Conservation (phyloP, 805 yeast species). For the Yamadazyma ubonensis region DNA sequence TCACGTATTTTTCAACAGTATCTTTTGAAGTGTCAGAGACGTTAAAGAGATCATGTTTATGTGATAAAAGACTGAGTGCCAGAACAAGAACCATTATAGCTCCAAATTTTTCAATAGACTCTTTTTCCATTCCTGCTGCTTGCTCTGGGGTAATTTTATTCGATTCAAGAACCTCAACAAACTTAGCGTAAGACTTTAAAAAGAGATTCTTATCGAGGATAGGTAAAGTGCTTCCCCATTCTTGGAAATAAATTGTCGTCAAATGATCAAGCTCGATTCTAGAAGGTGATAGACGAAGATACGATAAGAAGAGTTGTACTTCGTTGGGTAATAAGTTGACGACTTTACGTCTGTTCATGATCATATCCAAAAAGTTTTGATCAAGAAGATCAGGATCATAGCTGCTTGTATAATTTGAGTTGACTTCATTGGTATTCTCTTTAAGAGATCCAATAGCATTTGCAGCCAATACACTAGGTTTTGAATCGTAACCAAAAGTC, state of each 20-base stretch:
- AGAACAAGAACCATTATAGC: slow-evolving; percentile 50
- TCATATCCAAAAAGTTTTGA: slow-evolving; percentile 19
- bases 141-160: slow-evolving; percentile 5
- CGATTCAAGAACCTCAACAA: slow-evolving; percentile 46
- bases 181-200: slow-evolving; percentile 52
- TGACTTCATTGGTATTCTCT: slow-evolving; percentile 32
- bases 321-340: slow-evolving; percentile 37
- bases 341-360: slow-evolving; percentile 26
- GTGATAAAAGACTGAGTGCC: slow-evolving; percentile 48
- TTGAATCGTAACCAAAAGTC: slow-evolving; percentile 68
- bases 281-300: slow-evolving; percentile 42
- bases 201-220: slow-evolving; percentile 70
- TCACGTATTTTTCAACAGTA: slow-evolving; percentile 20
- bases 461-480: slow-evolving; percentile 69
- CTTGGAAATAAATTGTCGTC: slow-evolving; percentile 65
- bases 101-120: slow-evolving; percentile 53
- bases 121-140: slow-evolving; percentile 14
- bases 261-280: slow-evolving; percentile 66
- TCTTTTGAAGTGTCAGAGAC: slow-evolving; percentile 20
- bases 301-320: slow-evolving; percentile 43
- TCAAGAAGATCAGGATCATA: slow-evolving; percentile 9
- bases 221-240: slow-evolving; percentile 75
- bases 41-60: slow-evolving; percentile 23
- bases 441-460: slow-evolving; percentile 69
- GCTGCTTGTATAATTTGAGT: slow-evolving; percentile 10